Base-by-base conservation (phyloP, 1,284 basidiomycete species). In the Trichosporon faecale region DNA sequence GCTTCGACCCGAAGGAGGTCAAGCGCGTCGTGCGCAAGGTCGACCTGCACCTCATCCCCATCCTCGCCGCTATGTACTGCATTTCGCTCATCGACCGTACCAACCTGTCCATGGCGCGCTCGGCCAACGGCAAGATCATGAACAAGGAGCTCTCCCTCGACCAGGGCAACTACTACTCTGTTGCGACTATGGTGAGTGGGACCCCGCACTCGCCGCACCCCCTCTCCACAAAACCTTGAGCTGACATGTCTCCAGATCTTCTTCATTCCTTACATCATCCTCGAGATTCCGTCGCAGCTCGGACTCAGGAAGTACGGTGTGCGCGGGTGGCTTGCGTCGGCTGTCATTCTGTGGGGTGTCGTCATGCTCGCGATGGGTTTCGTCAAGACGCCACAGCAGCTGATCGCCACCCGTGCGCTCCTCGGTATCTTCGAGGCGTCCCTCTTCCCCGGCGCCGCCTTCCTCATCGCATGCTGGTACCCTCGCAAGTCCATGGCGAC, bases 231-330 rank as follows among this genome's bases (percentile, higher is more conserved):
- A 9, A 21, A 46, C 37, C 9, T 11, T 8, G 16, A n/a, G 23
- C 27, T 60, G 27, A 60, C 55, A 11, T 60, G 55, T 11, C 8
- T 31, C 27, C 12, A 60, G n/a, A 72, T 81, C 9, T 82, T 83
- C 74, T 82, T 82, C 74, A 69, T 80, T 35, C 77, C 78, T 18
- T 81, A 83, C 71, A 80, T 84, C 69, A 76, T 84, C 74, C 85
- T 85, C 61, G 78, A 74, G 49, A 70, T 74, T 21, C 73, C 73
- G 4, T 70, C 71, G 1, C 70, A 71, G 60, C 46, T 78, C 74
- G 14, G 72, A 79, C 66, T 72, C 66, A 49, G 75, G 11, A 71
- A 72, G 31, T 73, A 71, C 33, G 70, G 74, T 6, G 70, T 64
- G 3, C 67, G 70, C 16, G 16, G 29, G 31, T 71, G 70, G 70